These are phyloP conservation scores for Elaeis guineensis DNA, from an alignment of 176 grass and related monocot species.

Conservation along the genomic window DNA sequence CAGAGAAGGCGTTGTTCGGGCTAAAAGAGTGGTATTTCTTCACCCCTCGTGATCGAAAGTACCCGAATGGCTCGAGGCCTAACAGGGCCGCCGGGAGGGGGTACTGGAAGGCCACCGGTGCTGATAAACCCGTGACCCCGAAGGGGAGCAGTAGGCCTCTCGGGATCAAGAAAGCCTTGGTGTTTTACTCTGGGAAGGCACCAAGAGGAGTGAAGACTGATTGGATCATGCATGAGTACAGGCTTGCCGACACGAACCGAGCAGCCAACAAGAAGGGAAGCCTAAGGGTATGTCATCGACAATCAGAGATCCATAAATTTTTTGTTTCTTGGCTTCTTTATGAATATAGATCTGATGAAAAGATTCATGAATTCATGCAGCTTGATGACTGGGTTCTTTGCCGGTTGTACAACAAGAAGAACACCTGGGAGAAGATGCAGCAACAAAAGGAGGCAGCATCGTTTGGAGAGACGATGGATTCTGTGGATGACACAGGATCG, in stretches of 20 bases:
- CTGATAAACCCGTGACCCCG: constrained; percentile 48
- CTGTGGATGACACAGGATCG: constrained; percentile 30
- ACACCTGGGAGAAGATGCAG: constrained; percentile 64
- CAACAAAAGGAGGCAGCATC: constrained; percentile 16
- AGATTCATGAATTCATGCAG: constrained; percentile 10
- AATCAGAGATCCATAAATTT: not conserved
- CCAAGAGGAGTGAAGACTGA: constrained; percentile 59
- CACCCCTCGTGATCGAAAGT: constrained; percentile 71
- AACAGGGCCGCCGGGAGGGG: constrained; percentile 55
- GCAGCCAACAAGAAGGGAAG: constrained; percentile 38
- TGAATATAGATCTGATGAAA: not conserved
- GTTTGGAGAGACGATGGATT: constrained; percentile 26
- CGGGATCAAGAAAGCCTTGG: constrained; percentile 65
- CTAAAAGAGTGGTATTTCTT: constrained; percentile 75
- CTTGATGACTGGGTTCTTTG: constrained; percentile 70
- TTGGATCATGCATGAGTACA: constrained; percentile 91
- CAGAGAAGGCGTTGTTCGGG: constrained; percentile 77
- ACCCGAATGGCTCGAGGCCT: constrained; percentile 62
- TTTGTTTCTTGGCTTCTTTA: not conserved
- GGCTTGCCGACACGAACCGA: constrained; percentile 40
- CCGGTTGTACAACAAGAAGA: constrained; percentile 79
- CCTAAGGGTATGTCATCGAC: constrained; percentile 31
- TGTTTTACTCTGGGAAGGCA: constrained; percentile 73
- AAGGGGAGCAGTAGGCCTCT: constrained; percentile 21
- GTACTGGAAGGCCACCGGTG: constrained; percentile 80